Conservation (phyloP, 2,329 filamentous ascomycete genomes). For the Chrysosporium keratinophilum region DNA sequence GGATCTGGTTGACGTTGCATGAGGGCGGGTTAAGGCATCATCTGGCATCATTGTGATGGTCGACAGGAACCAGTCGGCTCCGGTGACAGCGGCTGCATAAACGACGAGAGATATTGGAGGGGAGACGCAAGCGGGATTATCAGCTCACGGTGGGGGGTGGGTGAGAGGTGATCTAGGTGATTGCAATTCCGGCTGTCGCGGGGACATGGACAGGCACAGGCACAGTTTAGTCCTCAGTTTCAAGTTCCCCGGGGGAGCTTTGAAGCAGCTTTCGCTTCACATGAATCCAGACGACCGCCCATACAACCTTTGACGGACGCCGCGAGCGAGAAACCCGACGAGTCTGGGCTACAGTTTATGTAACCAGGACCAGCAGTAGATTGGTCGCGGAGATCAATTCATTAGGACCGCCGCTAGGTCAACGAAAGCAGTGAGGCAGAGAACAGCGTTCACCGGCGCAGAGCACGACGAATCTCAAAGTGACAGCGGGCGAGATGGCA, state of each 20-base stretch:
- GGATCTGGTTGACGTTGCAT: conserved; percentile 16
- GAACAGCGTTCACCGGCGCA: too few relatives aligned
- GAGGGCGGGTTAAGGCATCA: conserved; percentile 21
- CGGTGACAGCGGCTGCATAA: conserved; percentile 15
- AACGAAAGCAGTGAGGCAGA: too few relatives aligned
- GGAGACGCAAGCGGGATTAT: neutral
- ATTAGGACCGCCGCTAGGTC: neutral
- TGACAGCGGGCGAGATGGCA: too few relatives aligned
- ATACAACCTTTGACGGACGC: neutral
- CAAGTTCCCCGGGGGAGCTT: neutral
- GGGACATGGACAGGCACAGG: conserved; percentile 2
- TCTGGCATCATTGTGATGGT: conserved; percentile 21
- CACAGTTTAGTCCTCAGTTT: neutral
- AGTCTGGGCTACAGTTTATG: neutral
- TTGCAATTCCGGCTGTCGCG: conserved; percentile 5
- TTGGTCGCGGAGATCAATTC: neutral
- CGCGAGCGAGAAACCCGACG: too few relatives aligned
- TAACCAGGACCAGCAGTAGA: neutral
- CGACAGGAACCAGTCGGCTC: conserved; percentile 14
- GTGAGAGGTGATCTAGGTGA: neutral
- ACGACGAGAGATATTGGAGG: conserved; percentile 5
- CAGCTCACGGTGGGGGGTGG: conserved; percentile 6
- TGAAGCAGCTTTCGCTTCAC: conserved; percentile 5
- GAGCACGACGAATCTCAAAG: too few relatives aligned
- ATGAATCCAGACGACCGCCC: conserved; percentile 3